Conservation (phyloP, 306 rosid species). For the Medicago lupulina region DNA sequence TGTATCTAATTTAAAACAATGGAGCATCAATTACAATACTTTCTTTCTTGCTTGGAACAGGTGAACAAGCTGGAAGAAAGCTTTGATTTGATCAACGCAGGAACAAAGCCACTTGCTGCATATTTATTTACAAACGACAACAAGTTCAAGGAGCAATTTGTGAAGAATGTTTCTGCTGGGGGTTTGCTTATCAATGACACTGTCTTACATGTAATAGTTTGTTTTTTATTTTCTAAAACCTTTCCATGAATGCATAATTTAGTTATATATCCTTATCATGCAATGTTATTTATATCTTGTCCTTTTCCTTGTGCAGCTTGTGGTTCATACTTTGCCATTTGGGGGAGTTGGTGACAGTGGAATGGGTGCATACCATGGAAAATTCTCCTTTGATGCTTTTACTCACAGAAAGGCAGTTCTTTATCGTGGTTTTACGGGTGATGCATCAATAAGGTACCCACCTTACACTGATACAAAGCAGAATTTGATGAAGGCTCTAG, state of each 20-base stretch:
- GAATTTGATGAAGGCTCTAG: conserved; percentile 70
- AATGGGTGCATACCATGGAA: conserved; percentile 92
- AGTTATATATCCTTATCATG: neutral
- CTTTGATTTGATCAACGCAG: conserved; percentile 72
- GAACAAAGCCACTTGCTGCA: conserved; percentile 94
- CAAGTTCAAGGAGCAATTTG: conserved; percentile 79
- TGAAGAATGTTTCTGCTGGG: conserved; percentile 72
- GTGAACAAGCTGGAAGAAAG: conserved; percentile 83
- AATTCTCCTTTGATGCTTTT: conserved; percentile 90
- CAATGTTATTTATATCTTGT: conserved; percentile 46
- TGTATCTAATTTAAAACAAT: neutral
- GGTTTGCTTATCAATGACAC: conserved; percentile 88
- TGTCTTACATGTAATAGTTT: conserved; percentile 24
- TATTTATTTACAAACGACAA: conserved; percentile 77
- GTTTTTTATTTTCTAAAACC: neutral
- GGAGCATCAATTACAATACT: neutral
- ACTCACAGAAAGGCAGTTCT: conserved; percentile 88
- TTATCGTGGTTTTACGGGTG: conserved; percentile 73
- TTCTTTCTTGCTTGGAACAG: conserved; percentile 51
- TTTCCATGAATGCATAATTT: neutral
- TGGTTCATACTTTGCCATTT: conserved; percentile 73
- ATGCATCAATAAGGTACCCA: conserved; percentile 77
- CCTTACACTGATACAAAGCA: conserved; percentile 80
- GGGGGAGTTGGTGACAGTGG: conserved; percentile 99
- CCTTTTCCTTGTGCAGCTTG: conserved; percentile 58